These are phyloP conservation scores for Berkeleyomyces basicola DNA, from an alignment of 2,329 filamentous ascomycete species.

Conservation along the genomic window DNA sequence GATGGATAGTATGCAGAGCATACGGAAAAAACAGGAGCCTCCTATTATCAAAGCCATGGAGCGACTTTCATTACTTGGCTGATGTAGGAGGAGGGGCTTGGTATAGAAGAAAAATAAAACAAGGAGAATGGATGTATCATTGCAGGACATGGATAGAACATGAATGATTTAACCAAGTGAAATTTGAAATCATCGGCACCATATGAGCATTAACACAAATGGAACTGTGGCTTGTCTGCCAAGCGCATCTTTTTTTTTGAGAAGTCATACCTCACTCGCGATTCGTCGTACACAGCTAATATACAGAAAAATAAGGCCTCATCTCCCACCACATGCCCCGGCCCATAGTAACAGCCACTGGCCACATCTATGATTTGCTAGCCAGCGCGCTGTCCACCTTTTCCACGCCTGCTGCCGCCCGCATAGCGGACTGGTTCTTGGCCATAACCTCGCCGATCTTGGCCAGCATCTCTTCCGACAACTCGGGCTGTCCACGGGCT, in stretches of 20 bases:
- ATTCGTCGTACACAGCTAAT: constrained; percentile 10
- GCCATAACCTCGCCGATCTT: constrained; percentile 46
- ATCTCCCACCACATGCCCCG: neutral
- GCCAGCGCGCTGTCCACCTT: constrained; percentile 8
- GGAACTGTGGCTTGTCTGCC: neutral
- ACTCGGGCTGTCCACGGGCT: constrained; percentile 36
- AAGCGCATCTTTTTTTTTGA: neutral
- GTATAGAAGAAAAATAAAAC: neutral
- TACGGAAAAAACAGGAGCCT: constrained; percentile 28
- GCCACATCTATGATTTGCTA: neutral
- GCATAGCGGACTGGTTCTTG: constrained; percentile 28
- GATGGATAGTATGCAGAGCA: constrained; percentile 32
- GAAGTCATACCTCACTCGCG: neutral
- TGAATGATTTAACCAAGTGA: neutral
- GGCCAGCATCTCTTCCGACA: constrained; percentile 42
- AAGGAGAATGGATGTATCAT: neutral
- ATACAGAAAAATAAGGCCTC: constrained; percentile 5
- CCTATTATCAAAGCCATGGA: constrained; percentile 33
- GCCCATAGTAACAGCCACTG: neutral
- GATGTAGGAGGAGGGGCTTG: constrained; percentile 10
- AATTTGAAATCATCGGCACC: neutral
- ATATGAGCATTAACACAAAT: neutral
- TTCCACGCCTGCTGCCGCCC: constrained; percentile 7
- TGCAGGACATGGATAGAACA: neutral
- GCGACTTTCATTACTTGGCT: constrained; percentile 35